These are phyloP conservation scores for Debaryomyces subglobosus DNA, from an alignment of 1,139 yeast genomes.

Conservation along the genomic window DNA sequence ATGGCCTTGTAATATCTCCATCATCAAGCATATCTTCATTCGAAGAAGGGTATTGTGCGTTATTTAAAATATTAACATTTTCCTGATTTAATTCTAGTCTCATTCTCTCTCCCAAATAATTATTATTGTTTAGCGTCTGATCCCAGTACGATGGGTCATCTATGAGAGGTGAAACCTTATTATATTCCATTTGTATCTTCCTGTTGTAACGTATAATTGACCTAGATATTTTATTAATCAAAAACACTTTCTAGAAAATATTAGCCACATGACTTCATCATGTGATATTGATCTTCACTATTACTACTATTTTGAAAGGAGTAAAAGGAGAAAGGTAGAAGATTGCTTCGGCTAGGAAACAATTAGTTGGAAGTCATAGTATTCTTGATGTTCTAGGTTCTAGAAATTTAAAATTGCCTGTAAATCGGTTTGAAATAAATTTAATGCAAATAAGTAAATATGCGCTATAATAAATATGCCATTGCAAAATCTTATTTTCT, in stretches of 20 bases:
- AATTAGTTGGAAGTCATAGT: not conserved
- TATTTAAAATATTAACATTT: conserved; percentile 16
- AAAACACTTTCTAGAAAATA: not conserved
- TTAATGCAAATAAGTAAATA: too few species aligned
- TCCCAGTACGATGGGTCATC: not conserved
- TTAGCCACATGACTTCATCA: not conserved
- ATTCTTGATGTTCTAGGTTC: not conserved
- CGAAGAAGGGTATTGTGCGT: conserved; percentile 4
- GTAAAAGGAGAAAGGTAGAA: too few species aligned
- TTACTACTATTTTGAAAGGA: not conserved
- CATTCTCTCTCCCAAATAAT: conserved; percentile 3
- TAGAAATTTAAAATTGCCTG: too few species aligned
- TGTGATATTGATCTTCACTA: not conserved
- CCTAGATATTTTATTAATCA: not conserved
- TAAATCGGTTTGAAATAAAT: too few species aligned
- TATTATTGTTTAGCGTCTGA: not conserved
- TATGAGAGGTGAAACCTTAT: not conserved
- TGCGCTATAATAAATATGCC: too few species aligned
- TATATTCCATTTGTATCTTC: not conserved
- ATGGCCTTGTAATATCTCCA: conserved; percentile 1
- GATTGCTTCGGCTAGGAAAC: too few species aligned
- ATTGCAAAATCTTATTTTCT: not conserved
- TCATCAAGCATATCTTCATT: conserved; percentile 4
- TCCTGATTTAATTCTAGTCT: conserved; percentile 15
- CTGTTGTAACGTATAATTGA: not conserved